A percentile compares a stretch with the other conserved stretches of the same genome.
Evolutionary conservation across 192 early-diverging fungal genomes (phyloP).

Genomic region (Podila epicladia): DNA sequence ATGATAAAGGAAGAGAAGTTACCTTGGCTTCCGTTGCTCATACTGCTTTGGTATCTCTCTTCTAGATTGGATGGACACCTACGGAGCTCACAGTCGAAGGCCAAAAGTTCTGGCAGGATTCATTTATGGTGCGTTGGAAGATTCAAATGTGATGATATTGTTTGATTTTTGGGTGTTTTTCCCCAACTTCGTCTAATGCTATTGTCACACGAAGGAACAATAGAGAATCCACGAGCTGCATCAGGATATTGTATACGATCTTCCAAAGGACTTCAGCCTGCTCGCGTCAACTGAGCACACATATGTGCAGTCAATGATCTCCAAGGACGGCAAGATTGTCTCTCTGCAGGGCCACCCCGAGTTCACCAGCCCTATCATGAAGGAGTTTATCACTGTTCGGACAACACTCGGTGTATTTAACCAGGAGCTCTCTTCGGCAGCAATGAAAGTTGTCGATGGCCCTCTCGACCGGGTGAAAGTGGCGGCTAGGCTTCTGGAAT

Average conservation of each 20-base stretch:
- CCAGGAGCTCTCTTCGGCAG: constrained; percentile 31
- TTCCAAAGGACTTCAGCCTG: constrained; percentile 70
- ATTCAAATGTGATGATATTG: not conserved
- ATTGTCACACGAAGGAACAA: not conserved
- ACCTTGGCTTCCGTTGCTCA: not conserved
- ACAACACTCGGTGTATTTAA: constrained; percentile 39
- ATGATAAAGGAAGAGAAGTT: no score
- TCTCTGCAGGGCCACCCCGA: constrained; percentile 82
- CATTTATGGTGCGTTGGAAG: constrained; percentile 11
- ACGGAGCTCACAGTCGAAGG: constrained; percentile 53
- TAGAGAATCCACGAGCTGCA: constrained; percentile 73
- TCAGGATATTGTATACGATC: constrained; percentile 69
- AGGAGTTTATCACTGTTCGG: constrained; percentile 48
- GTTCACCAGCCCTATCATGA: constrained; percentile 57
- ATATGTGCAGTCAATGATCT: constrained; percentile 70
- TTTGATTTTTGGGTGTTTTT: constrained; percentile 13
- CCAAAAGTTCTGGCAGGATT: constrained; percentile 37
- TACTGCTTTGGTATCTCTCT: not conserved
- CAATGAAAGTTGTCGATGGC: constrained; percentile 24
- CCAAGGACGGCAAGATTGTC: constrained; percentile 62
- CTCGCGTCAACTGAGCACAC: constrained; percentile 63
- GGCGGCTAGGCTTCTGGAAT: constrained; percentile 14
- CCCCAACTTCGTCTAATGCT: not conserved
- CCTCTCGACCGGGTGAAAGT: constrained; percentile 23
- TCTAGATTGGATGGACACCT: constrained; percentile 56